These are phyloP conservation scores for Botryotinia narcissicola DNA, from an alignment of 2,329 filamentous ascomycete species.

Conservation along the genomic window DNA sequence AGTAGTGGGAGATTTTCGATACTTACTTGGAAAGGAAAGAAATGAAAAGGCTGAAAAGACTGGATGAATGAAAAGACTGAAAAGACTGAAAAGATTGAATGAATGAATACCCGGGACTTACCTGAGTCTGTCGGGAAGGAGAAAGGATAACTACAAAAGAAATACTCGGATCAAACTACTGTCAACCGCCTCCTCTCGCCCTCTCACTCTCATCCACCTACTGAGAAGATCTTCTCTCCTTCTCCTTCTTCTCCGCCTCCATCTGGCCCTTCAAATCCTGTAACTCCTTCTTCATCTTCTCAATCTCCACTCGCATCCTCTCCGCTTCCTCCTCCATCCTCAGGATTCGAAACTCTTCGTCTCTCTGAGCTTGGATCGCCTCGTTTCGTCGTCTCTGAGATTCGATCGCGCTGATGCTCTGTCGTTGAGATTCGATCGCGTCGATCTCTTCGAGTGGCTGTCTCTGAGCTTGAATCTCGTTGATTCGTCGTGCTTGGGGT, in stretches of 20 bases:
- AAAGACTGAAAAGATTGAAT: neutral
- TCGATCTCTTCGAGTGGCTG: too few species aligned
- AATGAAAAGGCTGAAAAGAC: neutral
- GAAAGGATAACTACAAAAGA: neutral
- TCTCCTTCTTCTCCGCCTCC: neutral
- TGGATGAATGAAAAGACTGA: too few species aligned
- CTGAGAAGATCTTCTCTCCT: neutral
- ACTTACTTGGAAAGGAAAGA: too few species aligned
- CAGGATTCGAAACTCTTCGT: too few species aligned
- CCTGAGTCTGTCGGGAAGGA: neutral
- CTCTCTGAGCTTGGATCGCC: too few species aligned
- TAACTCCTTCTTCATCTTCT: neutral
- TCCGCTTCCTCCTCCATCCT: neutral
- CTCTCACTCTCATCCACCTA: neutral
- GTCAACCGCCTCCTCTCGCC: neutral
- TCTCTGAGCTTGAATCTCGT: too few species aligned
- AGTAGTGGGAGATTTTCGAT: neutral
- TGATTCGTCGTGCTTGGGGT: too few species aligned
- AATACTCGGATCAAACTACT: neutral
- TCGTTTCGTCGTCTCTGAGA: too few species aligned
- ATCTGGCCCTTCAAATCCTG: neutral
- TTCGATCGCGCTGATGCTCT: too few species aligned
- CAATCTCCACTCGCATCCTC: neutral
- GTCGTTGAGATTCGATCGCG: too few species aligned
- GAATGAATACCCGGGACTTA: neutral